A percentile compares a stretch with the other conserved stretches of the same genome.
Conservation (phyloP, 2,329 filamentous ascomycete genomes). For the Claviceps lovelessii region DNA sequence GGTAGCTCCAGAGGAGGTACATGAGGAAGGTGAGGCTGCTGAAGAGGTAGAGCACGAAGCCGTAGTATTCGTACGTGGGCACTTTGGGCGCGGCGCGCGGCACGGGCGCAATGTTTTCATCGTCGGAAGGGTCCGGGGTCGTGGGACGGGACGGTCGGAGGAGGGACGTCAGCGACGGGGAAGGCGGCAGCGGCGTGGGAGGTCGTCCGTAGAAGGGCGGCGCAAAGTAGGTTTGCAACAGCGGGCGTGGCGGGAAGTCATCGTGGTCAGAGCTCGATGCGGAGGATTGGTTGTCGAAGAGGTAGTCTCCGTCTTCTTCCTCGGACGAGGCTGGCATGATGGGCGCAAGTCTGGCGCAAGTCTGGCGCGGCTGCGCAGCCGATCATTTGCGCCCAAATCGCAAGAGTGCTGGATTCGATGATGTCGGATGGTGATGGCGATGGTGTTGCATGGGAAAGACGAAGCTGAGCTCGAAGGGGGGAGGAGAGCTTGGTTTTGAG, state of each 20-base stretch:
- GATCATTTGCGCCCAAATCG: background rate
- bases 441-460: background rate
- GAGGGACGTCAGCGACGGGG: conserved; percentile 81
- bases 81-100: conserved; percentile 82
- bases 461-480: background rate
- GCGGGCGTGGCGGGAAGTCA: conserved; percentile 27
- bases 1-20: conserved; percentile 70
- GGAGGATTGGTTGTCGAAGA: conserved; percentile 19
- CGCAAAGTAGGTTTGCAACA: conserved; percentile 42
- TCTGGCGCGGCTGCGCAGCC: background rate
- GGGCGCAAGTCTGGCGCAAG: background rate
- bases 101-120: conserved; percentile 72
- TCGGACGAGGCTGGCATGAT: conserved; percentile 22
- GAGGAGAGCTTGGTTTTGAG: background rate
- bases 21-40: conserved; percentile 66
- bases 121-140: conserved; percentile 82
- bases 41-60: conserved; percentile 90
- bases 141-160: conserved; percentile 83
- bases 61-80: conserved; percentile 99
- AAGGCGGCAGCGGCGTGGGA: conserved; percentile 86
- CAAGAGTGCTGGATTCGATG: background rate
- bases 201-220: conserved; percentile 96
- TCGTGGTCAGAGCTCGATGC: conserved; percentile 14
- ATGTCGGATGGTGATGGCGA: background rate
- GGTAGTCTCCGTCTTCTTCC: conserved; percentile 21